These are phyloP conservation scores for Allantophomopsis lycopodina DNA, from an alignment of 2,329 filamentous ascomycete species.

Conservation along the genomic window DNA sequence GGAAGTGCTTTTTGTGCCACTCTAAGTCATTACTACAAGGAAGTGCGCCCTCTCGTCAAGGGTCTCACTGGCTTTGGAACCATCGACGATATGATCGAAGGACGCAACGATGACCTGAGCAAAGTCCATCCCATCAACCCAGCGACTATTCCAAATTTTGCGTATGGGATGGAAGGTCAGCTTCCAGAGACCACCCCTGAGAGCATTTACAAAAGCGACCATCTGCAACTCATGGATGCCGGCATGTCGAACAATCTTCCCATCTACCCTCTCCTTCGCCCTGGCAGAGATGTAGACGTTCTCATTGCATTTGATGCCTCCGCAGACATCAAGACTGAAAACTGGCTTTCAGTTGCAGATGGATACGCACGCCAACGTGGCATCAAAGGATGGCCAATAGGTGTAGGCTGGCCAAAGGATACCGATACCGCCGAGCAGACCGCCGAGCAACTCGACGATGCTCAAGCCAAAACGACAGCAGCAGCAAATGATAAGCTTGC, in stretches of 20 bases:
- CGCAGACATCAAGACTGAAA: constrained; percentile 79
- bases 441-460: constrained; percentile 50
- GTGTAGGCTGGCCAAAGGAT: constrained; percentile 77
- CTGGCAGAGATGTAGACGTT: constrained; percentile 78
- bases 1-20: constrained; percentile 95
- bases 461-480: constrained; percentile 39
- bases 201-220: constrained; percentile 55
- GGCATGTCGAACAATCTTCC: constrained; percentile 98
- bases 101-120: constrained; percentile 68
- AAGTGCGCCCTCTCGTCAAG: constrained; percentile 71
- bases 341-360: constrained; percentile 90
- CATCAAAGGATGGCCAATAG: constrained; percentile 88
- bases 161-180: constrained; percentile 63
- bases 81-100: constrained; percentile 72
- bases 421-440: constrained; percentile 44
- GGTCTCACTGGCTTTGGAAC: constrained; percentile 61
- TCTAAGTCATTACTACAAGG: constrained; percentile 88
- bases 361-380: constrained; percentile 84
- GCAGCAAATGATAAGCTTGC: constrained; percentile 51
- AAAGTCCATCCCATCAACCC: constrained; percentile 94
- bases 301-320: constrained; percentile 90
- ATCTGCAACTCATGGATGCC: constrained; percentile 85
- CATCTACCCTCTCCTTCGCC: constrained; percentile 84
- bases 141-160: constrained; percentile 80
- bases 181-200: constrained; percentile 68